Conservation (phyloP, 2,329 filamentous ascomycete species). For the Xylaria sp. region DNA sequence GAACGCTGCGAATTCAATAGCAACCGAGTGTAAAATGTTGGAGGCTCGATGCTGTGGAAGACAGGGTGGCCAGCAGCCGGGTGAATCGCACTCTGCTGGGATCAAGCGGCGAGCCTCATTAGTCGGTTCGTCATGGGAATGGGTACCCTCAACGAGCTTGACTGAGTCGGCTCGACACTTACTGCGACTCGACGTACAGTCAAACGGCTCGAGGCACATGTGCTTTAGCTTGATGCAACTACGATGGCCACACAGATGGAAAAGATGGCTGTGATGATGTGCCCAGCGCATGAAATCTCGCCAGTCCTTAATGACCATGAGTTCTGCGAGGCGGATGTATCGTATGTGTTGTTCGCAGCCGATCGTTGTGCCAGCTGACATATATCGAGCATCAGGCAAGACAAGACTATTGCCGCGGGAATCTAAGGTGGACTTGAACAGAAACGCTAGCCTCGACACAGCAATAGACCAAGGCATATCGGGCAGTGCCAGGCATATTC, state of each 20-base stretch:
- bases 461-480: slow-evolving; percentile 32
- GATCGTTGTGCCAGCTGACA: slow-evolving; percentile 20
- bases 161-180: slow-evolving; percentile 15
- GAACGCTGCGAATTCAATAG: slow-evolving; percentile 21
- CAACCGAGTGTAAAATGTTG: slow-evolving; percentile 22
- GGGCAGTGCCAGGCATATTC: slow-evolving; percentile 29
- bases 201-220: slow-evolving; percentile 29
- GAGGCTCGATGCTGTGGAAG: slow-evolving; percentile 2
- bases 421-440: slow-evolving; percentile 22
- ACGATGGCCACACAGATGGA: slow-evolving; percentile 26
- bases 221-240: slow-evolving; percentile 31
- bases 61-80: slow-evolving; percentile 28
- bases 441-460: slow-evolving; percentile 30
- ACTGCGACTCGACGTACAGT: slow-evolving; percentile 21
- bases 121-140: not conserved
- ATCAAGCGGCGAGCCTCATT: not conserved
- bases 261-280: slow-evolving; percentile 27
- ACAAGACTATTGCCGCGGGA: not conserved
- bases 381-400: not conserved
- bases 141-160: not conserved
- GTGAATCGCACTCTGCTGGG: slow-evolving; percentile 7
- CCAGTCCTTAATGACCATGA: slow-evolving; percentile 30
- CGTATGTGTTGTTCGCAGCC: slow-evolving; percentile 20
- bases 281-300: slow-evolving; percentile 32
- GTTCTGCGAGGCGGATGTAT: slow-evolving; percentile 23